Conservation (phyloP, 1,139 yeast species). For the Debaryomyces coudertii region DNA sequence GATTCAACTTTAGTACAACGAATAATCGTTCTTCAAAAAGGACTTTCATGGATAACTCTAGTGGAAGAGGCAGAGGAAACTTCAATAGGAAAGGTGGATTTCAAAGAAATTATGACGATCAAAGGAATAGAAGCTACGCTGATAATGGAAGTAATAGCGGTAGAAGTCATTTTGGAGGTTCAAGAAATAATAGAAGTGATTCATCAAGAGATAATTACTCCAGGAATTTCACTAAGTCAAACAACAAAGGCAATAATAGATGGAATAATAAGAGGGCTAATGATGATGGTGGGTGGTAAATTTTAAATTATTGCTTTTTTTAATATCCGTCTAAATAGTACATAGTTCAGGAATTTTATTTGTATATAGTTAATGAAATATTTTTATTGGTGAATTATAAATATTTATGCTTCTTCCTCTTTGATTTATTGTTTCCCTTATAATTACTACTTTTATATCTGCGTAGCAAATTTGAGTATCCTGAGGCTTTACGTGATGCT, state of each 20-base stretch:
- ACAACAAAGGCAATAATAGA: background rate
- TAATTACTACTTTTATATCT: conserved; percentile 1
- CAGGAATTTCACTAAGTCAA: background rate
- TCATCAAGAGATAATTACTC: background rate
- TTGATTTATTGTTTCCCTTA: background rate
- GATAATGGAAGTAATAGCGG: conserved; percentile 7
- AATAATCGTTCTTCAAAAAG: conserved; percentile 21
- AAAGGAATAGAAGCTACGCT: conserved; percentile 6
- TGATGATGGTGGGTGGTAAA: conserved; percentile 1
- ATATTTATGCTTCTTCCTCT: background rate
- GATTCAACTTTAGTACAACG: conserved; percentile 16
- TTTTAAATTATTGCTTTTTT: background rate
- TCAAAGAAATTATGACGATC: background rate
- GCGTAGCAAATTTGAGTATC: background rate
- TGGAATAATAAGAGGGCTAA: conserved; percentile 1
- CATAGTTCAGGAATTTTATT: conserved; percentile 3
- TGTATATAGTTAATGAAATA: conserved; percentile 6
- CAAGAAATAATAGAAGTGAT: conserved; percentile 7
- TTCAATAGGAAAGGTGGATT: conserved; percentile 20
- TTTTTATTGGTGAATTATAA: background rate
- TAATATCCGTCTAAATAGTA: background rate
- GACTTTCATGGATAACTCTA: conserved; percentile 12
- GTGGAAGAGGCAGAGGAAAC: conserved; percentile 17
- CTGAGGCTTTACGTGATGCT: background rate
- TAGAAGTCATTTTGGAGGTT: conserved; percentile 5